Evolutionary conservation across 176 grass and related monocot species (phyloP), one percentile per base, ranked within the genome.

Genomic region (Zea mays): DNA sequence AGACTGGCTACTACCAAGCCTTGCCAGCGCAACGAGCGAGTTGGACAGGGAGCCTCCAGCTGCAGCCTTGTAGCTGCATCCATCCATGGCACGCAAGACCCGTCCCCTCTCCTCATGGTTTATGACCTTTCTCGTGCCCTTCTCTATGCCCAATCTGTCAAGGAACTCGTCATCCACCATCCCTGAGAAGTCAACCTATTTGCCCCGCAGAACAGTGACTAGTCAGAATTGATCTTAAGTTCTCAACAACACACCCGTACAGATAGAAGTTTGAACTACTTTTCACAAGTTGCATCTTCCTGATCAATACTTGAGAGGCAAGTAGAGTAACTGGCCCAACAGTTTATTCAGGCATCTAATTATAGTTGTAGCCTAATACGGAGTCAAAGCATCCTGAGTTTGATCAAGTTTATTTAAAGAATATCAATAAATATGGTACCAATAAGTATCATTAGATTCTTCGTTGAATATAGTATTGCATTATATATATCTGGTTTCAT

Each of bases 1-100:
- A 33, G 78, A 71, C 10, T 27, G 78, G 38, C 66, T 85, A 58
- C 74, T 83, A 15, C 96, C 96, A 46, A 92, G 87, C 72, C 92
- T 90, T 9, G 90, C 81, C 73, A 99, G 85, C 20, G 92, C 96
- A 38, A 95, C 96, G 6, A 95, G 79, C 4, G 96, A 94, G 74
- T 99, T 99, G 40, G 92, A 94, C 38, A 98, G 87, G 49, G 89
- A 98, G 60, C 91, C 95, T 38, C 95, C 95, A 2, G 96, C 92
- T 45, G 92, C 96, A 8, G 89, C 96, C 79, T 98, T 95, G 82
- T 98, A 98, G 67, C 86, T 94, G 81, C 91, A 98, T 5, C 96
- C 96, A 81, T 95, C 96, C 96, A 98, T 98, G 71, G 87, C 89
- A 2, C 90, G 80, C 47, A 99, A 80, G 42, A 95, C 85, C 36